A percentile compares a stretch with the other conserved stretches of the same genome.
Conservation (phyloP, 495 filamentous ascomycete species). For the Hypoxylon lenormandii region DNA sequence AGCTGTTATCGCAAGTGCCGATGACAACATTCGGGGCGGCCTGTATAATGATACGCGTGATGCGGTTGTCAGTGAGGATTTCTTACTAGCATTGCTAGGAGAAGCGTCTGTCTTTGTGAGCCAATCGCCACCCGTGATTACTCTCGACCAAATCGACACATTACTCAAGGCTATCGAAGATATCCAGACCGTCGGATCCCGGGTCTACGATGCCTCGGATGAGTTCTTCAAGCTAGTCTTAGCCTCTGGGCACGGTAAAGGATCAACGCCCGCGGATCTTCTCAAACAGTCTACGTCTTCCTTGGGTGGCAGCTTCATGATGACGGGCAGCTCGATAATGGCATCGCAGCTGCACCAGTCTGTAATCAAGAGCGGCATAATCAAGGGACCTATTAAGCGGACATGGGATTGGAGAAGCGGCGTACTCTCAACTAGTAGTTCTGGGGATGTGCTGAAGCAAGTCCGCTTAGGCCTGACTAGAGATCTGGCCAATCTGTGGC, state of each 20-base stretch:
- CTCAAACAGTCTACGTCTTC: conserved; percentile 74
- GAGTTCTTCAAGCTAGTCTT: conserved; percentile 73
- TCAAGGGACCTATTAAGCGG: conserved; percentile 66
- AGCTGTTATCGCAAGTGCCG: conserved; percentile 82
- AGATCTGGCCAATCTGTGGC: conserved; percentile 74
- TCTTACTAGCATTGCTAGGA: conserved; percentile 82
- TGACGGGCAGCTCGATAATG: conserved; percentile 79
- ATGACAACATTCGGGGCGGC: conserved; percentile 88
- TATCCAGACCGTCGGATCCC: conserved; percentile 76
- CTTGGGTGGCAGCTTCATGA: conserved; percentile 66
- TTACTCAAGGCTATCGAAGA: conserved; percentile 86
- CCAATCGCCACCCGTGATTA: conserved; percentile 65
- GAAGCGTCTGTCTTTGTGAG: conserved; percentile 82
- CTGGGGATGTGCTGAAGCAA: conserved; percentile 74
- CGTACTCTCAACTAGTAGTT: conserved; percentile 67
- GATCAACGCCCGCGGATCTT: conserved; percentile 69
- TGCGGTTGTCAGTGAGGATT: conserved; percentile 85
- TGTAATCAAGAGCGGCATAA: conserved; percentile 66
- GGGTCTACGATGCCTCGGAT: conserved; percentile 76
- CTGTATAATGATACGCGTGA: conserved; percentile 81
- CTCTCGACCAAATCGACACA: conserved; percentile 74
- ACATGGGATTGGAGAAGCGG: conserved; percentile 89
- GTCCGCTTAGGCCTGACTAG: conserved; percentile 79
- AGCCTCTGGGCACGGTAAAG: conserved; percentile 58
- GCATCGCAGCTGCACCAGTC: conserved; percentile 71